These are phyloP conservation scores for Cryptococcus jaspeensis DNA, from an alignment of 1,284 basidiomycete genomes.

Conservation along the genomic window DNA sequence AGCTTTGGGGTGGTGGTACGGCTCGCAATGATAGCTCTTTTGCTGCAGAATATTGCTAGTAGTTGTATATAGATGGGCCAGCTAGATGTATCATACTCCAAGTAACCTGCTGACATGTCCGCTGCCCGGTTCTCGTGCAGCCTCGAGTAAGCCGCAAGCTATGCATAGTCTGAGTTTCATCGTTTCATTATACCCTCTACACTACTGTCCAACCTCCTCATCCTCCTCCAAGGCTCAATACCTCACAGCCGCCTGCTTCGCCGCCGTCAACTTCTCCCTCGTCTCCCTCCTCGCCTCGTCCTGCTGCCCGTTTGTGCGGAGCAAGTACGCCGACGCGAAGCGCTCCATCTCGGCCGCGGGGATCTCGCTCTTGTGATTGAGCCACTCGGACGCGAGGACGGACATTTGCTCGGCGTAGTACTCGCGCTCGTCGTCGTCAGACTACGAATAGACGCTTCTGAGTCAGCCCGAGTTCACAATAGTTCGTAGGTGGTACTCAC, in stretches of 20 bases:
- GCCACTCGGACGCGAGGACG: constrained; percentile 27
- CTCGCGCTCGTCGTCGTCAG: constrained; percentile 32
- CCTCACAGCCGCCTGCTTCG: constrained; percentile 33
- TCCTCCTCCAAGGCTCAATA: constrained; percentile 15
- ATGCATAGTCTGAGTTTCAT: not conserved
- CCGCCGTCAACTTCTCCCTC: constrained; percentile 33
- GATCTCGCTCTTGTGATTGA: constrained; percentile 29
- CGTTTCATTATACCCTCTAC: not conserved
- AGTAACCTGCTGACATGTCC: no score
- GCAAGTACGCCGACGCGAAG: constrained; percentile 39
- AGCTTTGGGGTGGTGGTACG: constrained; percentile 33
- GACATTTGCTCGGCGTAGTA: constrained; percentile 47
- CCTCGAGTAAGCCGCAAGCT: not conserved
- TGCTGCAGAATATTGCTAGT: not conserved
- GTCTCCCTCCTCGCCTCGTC: constrained; percentile 27
- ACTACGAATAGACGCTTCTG: constrained; percentile 4
- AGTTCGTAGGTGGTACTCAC: constrained; percentile 13
- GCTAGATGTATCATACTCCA: not conserved
- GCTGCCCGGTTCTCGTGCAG: no score
- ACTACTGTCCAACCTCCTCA: not conserved
- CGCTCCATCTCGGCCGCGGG: constrained; percentile 44
- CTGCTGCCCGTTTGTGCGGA: constrained; percentile 23
- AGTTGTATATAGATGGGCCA: not conserved
- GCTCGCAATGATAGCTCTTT: not conserved
- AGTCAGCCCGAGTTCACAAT: not conserved